Evolutionary conservation across 345 rosid genomes (phyloP).

Genomic region (Eucalyptus curtisii): DNA sequence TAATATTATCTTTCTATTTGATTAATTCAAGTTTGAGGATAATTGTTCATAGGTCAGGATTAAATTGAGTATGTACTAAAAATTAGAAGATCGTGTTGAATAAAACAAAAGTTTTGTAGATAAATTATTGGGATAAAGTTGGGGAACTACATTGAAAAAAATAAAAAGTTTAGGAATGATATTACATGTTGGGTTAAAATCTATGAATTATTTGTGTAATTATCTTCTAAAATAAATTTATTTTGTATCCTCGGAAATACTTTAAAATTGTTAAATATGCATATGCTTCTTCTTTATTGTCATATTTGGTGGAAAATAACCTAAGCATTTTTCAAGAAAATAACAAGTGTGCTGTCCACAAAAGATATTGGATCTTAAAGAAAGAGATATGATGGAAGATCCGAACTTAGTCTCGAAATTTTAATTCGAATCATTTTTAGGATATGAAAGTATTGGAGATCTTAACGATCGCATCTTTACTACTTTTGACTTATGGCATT

Average conservation of each 20-base stretch:
- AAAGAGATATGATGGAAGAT: neutral
- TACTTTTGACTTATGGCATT: neutral
- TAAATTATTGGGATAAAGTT: neutral
- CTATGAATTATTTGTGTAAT: rapidly evolving
- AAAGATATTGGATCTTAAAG: neutral
- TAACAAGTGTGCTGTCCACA: neutral
- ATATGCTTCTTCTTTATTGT: neutral
- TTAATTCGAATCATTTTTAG: neutral
- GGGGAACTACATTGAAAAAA: neutral
- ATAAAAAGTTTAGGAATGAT: rapidly evolving
- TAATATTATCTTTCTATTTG: rapidly evolving
- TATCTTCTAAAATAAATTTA: neutral
- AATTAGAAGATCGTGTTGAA: too few species aligned
- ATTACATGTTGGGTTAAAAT: too few species aligned
- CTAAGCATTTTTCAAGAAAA: neutral
- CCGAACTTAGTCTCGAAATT: neutral
- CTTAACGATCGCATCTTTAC: neutral
- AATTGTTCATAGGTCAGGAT: rapidly evolving
- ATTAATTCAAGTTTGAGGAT: rapidly evolving
- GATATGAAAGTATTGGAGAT: neutral
- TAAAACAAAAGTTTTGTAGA: too few species aligned
- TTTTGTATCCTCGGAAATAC: neutral
- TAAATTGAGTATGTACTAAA: too few species aligned
- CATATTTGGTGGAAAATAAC: too few species aligned
- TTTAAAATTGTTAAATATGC: neutral